Conservation (phyloP, 2,329 filamentous ascomycete genomes). For the Metarhizium sp. region DNA sequence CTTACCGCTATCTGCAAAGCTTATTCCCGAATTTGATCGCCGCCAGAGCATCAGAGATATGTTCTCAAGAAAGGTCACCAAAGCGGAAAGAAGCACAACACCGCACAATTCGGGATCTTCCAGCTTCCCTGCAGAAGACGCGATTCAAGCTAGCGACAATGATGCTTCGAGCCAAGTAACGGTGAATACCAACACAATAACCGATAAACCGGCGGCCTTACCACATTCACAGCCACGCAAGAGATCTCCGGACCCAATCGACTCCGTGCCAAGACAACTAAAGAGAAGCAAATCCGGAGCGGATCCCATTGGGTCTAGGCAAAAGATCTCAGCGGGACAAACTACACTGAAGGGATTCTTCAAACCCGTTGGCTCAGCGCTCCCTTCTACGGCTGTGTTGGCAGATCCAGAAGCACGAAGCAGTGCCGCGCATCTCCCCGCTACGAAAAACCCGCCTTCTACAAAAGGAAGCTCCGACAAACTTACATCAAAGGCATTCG, state of each 20-base stretch:
- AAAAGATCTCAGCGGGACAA: slow-evolving; percentile 27
- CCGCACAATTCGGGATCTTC: background rate
- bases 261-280: background rate
- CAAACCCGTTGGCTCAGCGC: slow-evolving; percentile 34
- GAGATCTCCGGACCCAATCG: background rate
- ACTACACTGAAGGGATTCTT: slow-evolving; percentile 72
- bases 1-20: slow-evolving; percentile 66
- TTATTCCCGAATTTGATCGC: slow-evolving; percentile 81
- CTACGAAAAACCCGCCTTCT: background rate
- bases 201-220: background rate
- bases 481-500: background rate
- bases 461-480: background rate
- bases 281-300: slow-evolving; percentile 18
- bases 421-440: background rate
- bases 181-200: background rate
- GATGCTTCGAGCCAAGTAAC: background rate
- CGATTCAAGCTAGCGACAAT: background rate
- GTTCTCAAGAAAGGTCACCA: slow-evolving; percentile 47
- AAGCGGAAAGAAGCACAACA: background rate
- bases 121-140: background rate
- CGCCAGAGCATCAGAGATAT: slow-evolving; percentile 85
- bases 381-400: background rate
- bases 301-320: slow-evolving; percentile 19
- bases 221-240: background rate
- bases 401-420: background rate